phyloP scores from a whole-genome alignment of 805 yeast genomes.

The Yamadazyma philogaea region DNA sequence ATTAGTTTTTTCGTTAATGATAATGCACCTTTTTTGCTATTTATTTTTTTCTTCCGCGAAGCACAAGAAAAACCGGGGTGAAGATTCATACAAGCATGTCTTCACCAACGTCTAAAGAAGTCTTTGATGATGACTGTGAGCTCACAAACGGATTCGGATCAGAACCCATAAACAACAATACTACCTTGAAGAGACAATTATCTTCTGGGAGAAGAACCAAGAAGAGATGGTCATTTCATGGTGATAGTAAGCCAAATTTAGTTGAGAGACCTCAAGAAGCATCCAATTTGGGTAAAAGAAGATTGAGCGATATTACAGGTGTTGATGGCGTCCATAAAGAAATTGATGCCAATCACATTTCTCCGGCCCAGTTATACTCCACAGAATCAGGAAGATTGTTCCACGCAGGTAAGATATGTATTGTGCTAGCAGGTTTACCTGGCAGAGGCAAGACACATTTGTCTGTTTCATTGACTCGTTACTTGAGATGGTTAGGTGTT shows the following conservation, averaged over 20 bases:
- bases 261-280: conserved; percentile 31
- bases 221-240: conserved; percentile 44
- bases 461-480: conserved; percentile 87
- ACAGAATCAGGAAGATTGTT: conserved; percentile 90
- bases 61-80: conserved; percentile 5
- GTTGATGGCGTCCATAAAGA: conserved; percentile 63
- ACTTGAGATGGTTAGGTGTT: conserved; percentile 94
- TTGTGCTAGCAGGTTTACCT: conserved; percentile 87
- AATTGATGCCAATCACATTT: conserved; percentile 59
- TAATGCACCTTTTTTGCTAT: not conserved
- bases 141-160: conserved; percentile 35
- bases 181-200: conserved; percentile 17
- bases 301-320: conserved; percentile 40
- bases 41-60: not conserved
- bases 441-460: conserved; percentile 95
- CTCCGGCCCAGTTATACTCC: conserved; percentile 91
- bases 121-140: conserved; percentile 10
- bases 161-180: conserved; percentile 20
- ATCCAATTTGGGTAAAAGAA: conserved; percentile 21
- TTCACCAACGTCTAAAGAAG: conserved; percentile 3
- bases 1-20: not conserved
- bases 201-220: conserved; percentile 33
- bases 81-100: conserved; percentile 3
- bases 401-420: conserved; percentile 92
- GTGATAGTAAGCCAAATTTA: conserved; percentile 35